Base-by-base conservation (phyloP, 305 asterid genomes). In the Fraxinus paxiana region DNA sequence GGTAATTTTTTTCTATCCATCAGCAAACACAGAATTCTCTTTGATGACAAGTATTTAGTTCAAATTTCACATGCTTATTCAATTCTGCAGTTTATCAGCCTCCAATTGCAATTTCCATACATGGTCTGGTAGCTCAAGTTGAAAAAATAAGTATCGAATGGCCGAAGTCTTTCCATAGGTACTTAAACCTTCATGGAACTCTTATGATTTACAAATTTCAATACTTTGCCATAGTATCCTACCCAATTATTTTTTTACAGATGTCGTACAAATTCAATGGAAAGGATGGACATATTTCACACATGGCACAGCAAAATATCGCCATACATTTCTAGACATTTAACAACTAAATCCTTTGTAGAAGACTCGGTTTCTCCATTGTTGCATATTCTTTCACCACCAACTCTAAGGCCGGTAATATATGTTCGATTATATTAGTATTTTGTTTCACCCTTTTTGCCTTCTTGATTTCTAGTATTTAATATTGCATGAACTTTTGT, bases 111-210 rank as follows among this genome's bases (percentile, higher is more conserved):
- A 85, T 96, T 76, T 61, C 88, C 78, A 89, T 96, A 83, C 99
- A 88, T 81, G 83, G 91, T 81, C 85, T 89, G 84, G 80, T 93
- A 79, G 95, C 97, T 86, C 99, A 92, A 86, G 91, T 90, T 38
- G 97, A 91, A 85, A 91, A 82, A 89, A 90, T 91, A 76, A 90
- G 86, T 87, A 96, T 96, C 81, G 92, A 93, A 85, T 96, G 98
- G 98, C 99, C 99, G 33, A 94, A 94, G 85, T 92, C 98, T 80
- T 92, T 88, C 83, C 93, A 94, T 9, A 96, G 98, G 99, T 96
- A 87, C 69, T 77, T 75, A 56, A 79, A 22, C 22, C 74, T 77
- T 76, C 59, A 71, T 43, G 18, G 35, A 34, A 73, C 81, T 70
- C 76, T 82, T 83, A 41, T 72, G 33, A 74, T 75, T 81, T 79